Evolutionary conservation across 768 basidiomycete species (phyloP).

Genomic region (Cantharellus cinnabarinus): DNA sequence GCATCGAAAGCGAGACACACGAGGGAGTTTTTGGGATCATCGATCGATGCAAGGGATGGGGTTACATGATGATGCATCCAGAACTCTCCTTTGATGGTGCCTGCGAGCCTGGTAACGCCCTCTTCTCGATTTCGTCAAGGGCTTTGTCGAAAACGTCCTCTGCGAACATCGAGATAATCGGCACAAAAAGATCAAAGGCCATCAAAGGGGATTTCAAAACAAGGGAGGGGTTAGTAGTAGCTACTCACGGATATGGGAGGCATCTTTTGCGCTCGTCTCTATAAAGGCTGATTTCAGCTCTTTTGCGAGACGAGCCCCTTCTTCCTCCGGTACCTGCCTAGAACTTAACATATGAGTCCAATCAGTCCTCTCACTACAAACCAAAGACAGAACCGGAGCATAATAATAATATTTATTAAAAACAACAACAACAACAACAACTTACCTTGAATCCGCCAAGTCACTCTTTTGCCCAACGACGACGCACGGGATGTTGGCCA

Average conservation of each 20-base stretch:
- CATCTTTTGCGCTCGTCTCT: slow-evolving; percentile 76
- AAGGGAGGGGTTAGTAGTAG: not conserved
- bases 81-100: slow-evolving; percentile 10
- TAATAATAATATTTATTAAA: no score
- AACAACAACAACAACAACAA: slow-evolving; percentile 8
- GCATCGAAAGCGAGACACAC: no score
- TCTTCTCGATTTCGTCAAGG: slow-evolving; percentile 61
- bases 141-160: slow-evolving; percentile 74
- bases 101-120: slow-evolving; percentile 14
- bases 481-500: slow-evolving; percentile 73
- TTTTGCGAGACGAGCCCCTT: slow-evolving; percentile 56
- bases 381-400: no score
- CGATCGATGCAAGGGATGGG: no score
- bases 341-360: slow-evolving; percentile 11
- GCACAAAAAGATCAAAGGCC: not conserved
- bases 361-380: no score
- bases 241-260: slow-evolving; percentile 69
- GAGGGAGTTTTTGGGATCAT: no score
- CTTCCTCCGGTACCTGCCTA: slow-evolving; percentile 55
- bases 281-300: slow-evolving; percentile 58
- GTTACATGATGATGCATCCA: slow-evolving; percentile 34
- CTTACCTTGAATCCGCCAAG: slow-evolving; percentile 45
- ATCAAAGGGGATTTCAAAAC: no score
- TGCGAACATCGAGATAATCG: slow-evolving; percentile 13
- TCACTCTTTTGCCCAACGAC: slow-evolving; percentile 89